These are phyloP conservation scores for Lenwebbia sp. DNA, from an alignment of 345 rosid genomes.

Conservation along the genomic window DNA sequence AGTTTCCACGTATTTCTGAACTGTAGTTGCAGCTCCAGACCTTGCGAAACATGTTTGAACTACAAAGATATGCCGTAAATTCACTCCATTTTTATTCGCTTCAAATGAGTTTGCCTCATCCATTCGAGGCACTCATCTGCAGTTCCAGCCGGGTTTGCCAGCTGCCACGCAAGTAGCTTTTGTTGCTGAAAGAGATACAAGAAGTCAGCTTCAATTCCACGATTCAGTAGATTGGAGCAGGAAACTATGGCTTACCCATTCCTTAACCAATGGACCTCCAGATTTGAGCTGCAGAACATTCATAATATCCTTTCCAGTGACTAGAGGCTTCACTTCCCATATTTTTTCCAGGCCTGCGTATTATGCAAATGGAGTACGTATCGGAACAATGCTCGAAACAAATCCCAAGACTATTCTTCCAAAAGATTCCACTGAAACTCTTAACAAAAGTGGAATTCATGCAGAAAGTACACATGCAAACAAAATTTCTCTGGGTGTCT, in stretches of 20 bases:
- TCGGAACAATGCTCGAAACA: neutral
- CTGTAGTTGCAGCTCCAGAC: neutral
- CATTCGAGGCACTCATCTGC: constrained; percentile 80
- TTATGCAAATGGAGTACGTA: neutral
- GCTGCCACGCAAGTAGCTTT: constrained; percentile 73
- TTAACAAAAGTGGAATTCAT: neutral
- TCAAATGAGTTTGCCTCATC: constrained; percentile 62
- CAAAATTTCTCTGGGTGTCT: neutral
- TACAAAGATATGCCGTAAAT: neutral
- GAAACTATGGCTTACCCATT: constrained; percentile 52
- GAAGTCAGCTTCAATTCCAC: neutral
- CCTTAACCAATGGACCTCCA: constrained; percentile 74
- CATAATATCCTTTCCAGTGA: constrained; percentile 81
- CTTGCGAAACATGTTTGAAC: neutral
- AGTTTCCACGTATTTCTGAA: neutral
- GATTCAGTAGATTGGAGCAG: neutral
- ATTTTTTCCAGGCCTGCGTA: constrained; percentile 62
- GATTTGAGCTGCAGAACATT: constrained; percentile 55
- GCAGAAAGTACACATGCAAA: neutral
- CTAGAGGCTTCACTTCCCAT: constrained; percentile 79
- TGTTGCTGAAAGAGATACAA: constrained; percentile 52
- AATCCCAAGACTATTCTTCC: neutral
- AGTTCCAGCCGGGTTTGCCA: constrained; percentile 57
- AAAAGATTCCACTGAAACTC: neutral
- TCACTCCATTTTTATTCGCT: constrained; percentile 45